These are phyloP conservation scores for Aurifilum marmelostoma DNA, from an alignment of 2,329 filamentous ascomycete genomes.

Conservation along the genomic window DNA sequence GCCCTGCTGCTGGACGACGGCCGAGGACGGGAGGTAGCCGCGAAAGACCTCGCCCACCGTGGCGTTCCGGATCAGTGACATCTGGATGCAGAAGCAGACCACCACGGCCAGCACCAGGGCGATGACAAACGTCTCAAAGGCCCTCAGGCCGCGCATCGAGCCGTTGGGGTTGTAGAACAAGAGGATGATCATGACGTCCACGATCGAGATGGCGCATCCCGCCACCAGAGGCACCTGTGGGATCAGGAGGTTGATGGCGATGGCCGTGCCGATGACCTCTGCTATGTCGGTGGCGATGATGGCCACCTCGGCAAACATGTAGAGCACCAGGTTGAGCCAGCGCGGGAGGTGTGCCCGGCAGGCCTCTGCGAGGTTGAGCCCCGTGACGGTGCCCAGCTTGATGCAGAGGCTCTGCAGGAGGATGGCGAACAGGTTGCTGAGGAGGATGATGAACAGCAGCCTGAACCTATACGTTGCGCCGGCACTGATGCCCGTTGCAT, in stretches of 20 bases:
- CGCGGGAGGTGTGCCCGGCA: conserved; percentile 66
- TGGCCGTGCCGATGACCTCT: conserved; percentile 73
- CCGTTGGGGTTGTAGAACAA: conserved; percentile 66
- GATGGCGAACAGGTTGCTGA: conserved; percentile 73
- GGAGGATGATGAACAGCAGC: conserved; percentile 69
- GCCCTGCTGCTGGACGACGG: conserved; percentile 60
- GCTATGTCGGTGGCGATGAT: conserved; percentile 75
- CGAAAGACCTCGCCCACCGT: conserved; percentile 62
- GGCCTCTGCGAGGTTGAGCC: conserved; percentile 67
- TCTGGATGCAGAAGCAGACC: conserved; percentile 71
- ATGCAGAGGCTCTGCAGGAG: conserved; percentile 70
- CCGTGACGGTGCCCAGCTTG: conserved; percentile 71
- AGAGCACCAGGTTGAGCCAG: conserved; percentile 67
- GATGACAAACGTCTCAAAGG: conserved; percentile 68
- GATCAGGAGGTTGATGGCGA: conserved; percentile 68
- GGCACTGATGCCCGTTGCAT: conserved; percentile 70
- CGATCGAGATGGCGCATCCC: conserved; percentile 69
- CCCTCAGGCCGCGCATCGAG: conserved; percentile 59
- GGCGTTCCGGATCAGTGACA: conserved; percentile 62
- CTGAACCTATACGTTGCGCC: conserved; percentile 68
- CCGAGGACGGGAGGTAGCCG: conserved; percentile 66
- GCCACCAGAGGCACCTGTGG: conserved; percentile 67
- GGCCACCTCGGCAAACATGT: conserved; percentile 65
- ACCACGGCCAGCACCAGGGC: conserved; percentile 69
- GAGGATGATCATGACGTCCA: conserved; percentile 69